Percentiles rank a stretch among this genome's conserved stretches.
These are phyloP conservation scores for Sporothrix protearum DNA, from an alignment of 2,329 filamentous ascomycete genomes.

Conservation along the genomic window DNA sequence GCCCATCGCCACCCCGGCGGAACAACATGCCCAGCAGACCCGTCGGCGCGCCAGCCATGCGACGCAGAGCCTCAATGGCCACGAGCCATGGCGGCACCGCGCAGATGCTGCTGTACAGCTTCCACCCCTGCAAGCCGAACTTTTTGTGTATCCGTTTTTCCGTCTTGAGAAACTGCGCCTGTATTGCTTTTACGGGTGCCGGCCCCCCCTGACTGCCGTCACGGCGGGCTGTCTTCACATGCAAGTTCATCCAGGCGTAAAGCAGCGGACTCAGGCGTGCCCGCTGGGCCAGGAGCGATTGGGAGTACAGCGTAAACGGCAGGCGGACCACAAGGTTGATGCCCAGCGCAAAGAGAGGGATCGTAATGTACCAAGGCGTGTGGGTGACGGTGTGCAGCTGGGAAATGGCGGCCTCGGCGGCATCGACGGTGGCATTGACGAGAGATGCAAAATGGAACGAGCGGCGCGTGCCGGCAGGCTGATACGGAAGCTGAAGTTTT, in stretches of 20 bases:
- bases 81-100: conserved; percentile 49
- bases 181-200: not conserved
- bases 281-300: conserved; percentile 34
- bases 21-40: conserved; percentile 39
- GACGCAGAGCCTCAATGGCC: conserved; percentile 49
- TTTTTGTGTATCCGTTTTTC: conserved; percentile 31
- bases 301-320: conserved; percentile 45
- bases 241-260: conserved; percentile 35
- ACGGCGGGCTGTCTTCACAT: not conserved
- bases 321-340: conserved; percentile 42
- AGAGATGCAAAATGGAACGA: conserved; percentile 22
- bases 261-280: conserved; percentile 34
- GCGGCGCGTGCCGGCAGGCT: not conserved
- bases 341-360: conserved; percentile 49
- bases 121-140: conserved; percentile 49
- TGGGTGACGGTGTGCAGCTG: conserved; percentile 43
- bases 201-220: not conserved
- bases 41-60: conserved; percentile 43
- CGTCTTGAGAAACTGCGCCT: not conserved
- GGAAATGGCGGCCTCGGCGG: conserved; percentile 44
- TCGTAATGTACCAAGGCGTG: conserved; percentile 53
- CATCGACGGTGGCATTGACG: conserved; percentile 36
- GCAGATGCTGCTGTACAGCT: conserved; percentile 40
- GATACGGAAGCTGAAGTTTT: too few species aligned
- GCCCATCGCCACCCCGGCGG: conserved; percentile 20